Conservation (phyloP, 352 stramenopile genomes). For the Pythium brassicae region DNA sequence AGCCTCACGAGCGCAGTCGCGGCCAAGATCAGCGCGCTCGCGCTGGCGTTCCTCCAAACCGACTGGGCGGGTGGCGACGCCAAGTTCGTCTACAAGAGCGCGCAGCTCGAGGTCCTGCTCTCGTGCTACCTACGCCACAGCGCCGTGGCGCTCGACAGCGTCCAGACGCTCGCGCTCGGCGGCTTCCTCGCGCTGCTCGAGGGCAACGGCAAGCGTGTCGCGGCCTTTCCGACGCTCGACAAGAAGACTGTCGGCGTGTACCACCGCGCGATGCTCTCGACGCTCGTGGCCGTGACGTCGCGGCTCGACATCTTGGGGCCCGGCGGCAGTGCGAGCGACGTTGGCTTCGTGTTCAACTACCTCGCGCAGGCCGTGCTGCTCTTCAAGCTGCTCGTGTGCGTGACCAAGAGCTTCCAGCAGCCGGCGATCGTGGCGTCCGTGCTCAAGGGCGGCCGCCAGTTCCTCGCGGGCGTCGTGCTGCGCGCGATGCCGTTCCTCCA, state of each 20-base stretch:
- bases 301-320: conserved; percentile 28
- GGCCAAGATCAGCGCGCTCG: conserved; percentile 29
- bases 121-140: conserved; percentile 34
- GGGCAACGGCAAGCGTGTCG: conserved; percentile 14
- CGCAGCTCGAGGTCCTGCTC: conserved; percentile 36
- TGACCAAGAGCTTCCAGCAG: conserved; percentile 60
- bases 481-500: conserved; percentile 55
- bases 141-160: conserved; percentile 32
- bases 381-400: conserved; percentile 55
- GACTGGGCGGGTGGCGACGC: conserved; percentile 40
- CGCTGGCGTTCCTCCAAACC: conserved; percentile 29
- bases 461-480: conserved; percentile 47
- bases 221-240: conserved; percentile 33
- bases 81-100: conserved; percentile 35
- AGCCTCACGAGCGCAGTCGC: conserved; percentile 21
- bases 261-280: conserved; percentile 43
- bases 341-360: conserved; percentile 44
- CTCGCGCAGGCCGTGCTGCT: conserved; percentile 44
- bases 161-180: conserved; percentile 39
- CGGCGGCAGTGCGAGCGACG: conserved; percentile 10
- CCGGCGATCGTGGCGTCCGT: conserved; percentile 39
- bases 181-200: conserved; percentile 43
- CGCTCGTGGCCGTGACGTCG: conserved; percentile 30
- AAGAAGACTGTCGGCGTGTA: conserved; percentile 51
- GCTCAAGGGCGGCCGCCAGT: conserved; percentile 48